phyloP scores from a whole-genome alignment of 495 filamentous ascomycete species.

The Aspergillus biplanus region DNA sequence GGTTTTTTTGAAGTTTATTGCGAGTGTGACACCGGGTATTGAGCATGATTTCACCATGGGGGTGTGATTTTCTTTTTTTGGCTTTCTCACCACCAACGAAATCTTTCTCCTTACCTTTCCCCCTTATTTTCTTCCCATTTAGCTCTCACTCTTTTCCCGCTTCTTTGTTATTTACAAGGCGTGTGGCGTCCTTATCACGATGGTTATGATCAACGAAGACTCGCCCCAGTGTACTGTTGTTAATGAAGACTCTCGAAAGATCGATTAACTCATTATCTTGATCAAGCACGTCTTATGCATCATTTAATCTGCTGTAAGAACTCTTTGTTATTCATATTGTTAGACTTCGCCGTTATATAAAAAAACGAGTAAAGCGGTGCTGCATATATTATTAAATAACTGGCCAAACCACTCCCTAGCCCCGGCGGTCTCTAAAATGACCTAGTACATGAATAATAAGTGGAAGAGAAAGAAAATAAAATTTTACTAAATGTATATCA shows the following conservation, averaged over 20 bases:
- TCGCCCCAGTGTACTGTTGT: background rate
- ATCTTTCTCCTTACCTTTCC: slow-evolving; percentile 3
- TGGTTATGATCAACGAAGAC: slow-evolving; percentile 6
- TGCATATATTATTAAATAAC: background rate
- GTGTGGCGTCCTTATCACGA: background rate
- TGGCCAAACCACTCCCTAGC: background rate
- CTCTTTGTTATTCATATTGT: background rate
- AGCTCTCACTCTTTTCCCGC: background rate
- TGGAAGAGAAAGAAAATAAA: background rate
- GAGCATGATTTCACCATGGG: slow-evolving; percentile 99
- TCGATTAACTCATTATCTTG: background rate
- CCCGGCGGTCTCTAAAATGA: background rate
- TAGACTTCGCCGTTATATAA: background rate
- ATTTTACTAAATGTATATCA: background rate
- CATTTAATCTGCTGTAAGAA: no score
- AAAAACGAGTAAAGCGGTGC: background rate
- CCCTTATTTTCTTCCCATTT: background rate
- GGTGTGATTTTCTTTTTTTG: slow-evolving; percentile 54
- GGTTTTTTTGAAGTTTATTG: slow-evolving; percentile 98
- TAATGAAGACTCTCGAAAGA: background rate
- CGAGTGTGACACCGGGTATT: slow-evolving; percentile 93
- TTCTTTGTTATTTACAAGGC: background rate
- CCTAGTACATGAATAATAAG: background rate
- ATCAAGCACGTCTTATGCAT: no score
- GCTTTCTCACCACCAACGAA: background rate